These are phyloP conservation scores for Wickerhamiella qilinensis DNA, from an alignment of 805 yeast genomes.

Conservation along the genomic window DNA sequence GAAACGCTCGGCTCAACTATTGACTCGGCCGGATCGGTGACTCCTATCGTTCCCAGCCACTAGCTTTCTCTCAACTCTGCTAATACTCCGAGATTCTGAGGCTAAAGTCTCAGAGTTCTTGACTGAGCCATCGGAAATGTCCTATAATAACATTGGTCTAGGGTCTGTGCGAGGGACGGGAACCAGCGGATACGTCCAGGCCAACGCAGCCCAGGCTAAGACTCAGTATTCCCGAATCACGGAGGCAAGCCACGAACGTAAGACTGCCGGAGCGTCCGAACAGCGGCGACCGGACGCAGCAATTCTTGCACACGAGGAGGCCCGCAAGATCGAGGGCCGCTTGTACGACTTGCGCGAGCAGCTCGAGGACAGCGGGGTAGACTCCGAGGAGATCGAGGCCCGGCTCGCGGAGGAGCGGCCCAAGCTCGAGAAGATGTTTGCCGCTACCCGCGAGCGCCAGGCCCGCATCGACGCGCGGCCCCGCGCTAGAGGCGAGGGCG, in stretches of 20 bases:
- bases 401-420: conserved; percentile 1
- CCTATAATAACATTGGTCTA: conserved; percentile 24
- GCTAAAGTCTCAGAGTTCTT: background rate
- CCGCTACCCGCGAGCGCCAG: background rate
- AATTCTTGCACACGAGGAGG: conserved; percentile 16
- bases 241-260: no score
- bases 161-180: conserved; percentile 21
- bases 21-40: no score
- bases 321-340: conserved; percentile 12
- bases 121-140: conserved; percentile 10
- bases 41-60: no score
- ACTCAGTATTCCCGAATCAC: no score
- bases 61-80: no score
- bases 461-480: background rate
- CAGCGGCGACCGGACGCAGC: conserved; percentile 10
- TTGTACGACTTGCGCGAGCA: conserved; percentile 11
- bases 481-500: background rate
- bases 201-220: conserved; percentile 14
- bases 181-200: conserved; percentile 22
- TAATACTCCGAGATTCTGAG: no score
- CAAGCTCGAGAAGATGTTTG: background rate
- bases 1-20: no score
- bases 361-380: conserved; percentile 4
- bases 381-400: conserved; percentile 1
- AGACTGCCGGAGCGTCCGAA: background rate